Percentiles rank a stretch among this genome's conserved stretches.
These are phyloP conservation scores for Leccinum aurantiacum DNA, from an alignment of 768 basidiomycete species.

Conservation along the genomic window DNA sequence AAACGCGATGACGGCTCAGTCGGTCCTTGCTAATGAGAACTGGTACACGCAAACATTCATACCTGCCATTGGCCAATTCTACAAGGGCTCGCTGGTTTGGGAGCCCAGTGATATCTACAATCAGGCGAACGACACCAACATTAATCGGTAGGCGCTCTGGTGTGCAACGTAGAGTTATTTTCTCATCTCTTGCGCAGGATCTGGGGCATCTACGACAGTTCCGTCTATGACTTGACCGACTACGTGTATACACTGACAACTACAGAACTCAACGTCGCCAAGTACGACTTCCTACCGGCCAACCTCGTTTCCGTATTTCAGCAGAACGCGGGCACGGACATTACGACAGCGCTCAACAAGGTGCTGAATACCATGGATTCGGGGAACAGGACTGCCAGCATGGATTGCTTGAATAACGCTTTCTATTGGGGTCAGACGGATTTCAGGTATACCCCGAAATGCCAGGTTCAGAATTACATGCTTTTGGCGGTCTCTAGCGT, in stretches of 20 bases:
- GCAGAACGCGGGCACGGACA: constrained; percentile 59
- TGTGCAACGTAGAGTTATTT: constrained; percentile 7
- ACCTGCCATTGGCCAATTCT: constrained; percentile 54
- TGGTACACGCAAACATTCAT: constrained; percentile 62
- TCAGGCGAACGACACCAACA: constrained; percentile 38
- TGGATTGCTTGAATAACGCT: constrained; percentile 56
- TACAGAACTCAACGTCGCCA: constrained; percentile 40
- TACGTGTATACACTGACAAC: constrained; percentile 60
- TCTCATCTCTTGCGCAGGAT: constrained; percentile 32
- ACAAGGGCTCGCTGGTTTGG: constrained; percentile 63
- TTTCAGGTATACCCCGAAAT: constrained; percentile 55
- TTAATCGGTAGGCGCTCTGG: constrained; percentile 25
- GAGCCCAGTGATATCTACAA: constrained; percentile 37
- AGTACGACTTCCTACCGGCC: constrained; percentile 54
- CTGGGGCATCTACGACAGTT: constrained; percentile 60
- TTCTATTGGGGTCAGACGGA: constrained; percentile 61
- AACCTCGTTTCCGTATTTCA: constrained; percentile 53
- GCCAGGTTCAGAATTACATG: constrained; percentile 62
- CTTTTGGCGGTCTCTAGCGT: constrained; percentile 55
- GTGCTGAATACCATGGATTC: constrained; percentile 43
- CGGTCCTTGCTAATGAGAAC: constrained; percentile 36
- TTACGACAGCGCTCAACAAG: constrained; percentile 50
- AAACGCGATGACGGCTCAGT: constrained; percentile 37
- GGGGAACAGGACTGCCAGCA: constrained; percentile 38
- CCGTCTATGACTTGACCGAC: constrained; percentile 64